Conservation (phyloP, 495 filamentous ascomycete genomes). For the Podospora pseudopauciseta region DNA sequence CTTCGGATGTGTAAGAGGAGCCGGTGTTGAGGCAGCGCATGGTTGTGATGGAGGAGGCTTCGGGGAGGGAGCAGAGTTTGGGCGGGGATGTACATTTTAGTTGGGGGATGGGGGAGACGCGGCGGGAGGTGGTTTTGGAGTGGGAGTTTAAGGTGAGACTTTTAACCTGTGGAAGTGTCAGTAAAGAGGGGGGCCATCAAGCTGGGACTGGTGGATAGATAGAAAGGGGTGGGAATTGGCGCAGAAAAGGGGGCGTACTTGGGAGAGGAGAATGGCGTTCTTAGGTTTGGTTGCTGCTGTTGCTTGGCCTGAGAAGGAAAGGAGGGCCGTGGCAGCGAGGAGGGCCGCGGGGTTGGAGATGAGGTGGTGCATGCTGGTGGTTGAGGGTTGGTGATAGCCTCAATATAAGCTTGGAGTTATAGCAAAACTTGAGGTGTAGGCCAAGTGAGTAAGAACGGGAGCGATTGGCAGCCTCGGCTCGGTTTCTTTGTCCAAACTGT, state of each 20-base stretch:
- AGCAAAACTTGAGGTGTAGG: too few relatives aligned
- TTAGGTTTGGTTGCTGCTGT: conserved; percentile 19
- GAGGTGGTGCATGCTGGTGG: conserved; percentile 13
- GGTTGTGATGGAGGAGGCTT: conserved; percentile 52
- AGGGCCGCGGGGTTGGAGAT: neutral
- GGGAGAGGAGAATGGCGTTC: conserved; percentile 31
- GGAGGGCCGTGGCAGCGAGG: neutral
- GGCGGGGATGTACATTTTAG: conserved; percentile 74
- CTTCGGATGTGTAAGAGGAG: conserved; percentile 60
- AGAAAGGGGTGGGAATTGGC: neutral
- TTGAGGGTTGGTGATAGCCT: too few relatives aligned
- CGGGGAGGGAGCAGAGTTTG: conserved; percentile 58
- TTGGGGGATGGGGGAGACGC: conserved; percentile 73
- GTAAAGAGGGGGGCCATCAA: too few relatives aligned
- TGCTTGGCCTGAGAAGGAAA: conserved; percentile 1
- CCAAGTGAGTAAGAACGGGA: too few relatives aligned
- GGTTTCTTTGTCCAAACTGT: neutral
- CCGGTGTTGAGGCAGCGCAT: conserved; percentile 90
- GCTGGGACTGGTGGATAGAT: neutral
- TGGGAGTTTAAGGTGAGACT: conserved; percentile 67
- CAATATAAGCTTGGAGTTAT: too few relatives aligned
- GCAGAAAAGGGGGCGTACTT: conserved; percentile 12
- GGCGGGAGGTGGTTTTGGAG: conserved; percentile 65
- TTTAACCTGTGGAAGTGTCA: conserved; percentile 46
- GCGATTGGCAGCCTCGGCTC: neutral